Conservation (phyloP, 148 eudicot species). For the Oxyria digyna region DNA sequence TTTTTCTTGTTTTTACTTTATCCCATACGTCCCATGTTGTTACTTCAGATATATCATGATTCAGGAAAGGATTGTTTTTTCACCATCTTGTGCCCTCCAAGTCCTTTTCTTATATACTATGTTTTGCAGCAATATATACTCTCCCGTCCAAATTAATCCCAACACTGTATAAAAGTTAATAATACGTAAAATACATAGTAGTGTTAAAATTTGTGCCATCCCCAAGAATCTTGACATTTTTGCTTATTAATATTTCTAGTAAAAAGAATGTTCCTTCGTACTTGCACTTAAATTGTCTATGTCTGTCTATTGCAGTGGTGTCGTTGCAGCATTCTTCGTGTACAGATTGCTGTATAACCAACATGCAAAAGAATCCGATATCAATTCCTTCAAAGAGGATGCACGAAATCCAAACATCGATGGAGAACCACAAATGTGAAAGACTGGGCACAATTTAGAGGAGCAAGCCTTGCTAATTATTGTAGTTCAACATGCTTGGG, state of each 20-base stretch:
- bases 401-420: slow-evolving; percentile 22
- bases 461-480: not conserved
- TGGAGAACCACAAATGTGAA: slow-evolving; percentile 10
- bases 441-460: not conserved
- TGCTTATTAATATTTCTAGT: not conserved
- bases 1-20: not conserved
- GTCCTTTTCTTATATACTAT: not conserved
- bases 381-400: slow-evolving; percentile 17
- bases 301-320: slow-evolving; percentile 37
- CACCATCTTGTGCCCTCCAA: no score
- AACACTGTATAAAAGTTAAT: no score
- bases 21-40: not conserved
- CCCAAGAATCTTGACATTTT: not conserved
- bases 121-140: no score
- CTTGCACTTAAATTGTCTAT: not conserved
- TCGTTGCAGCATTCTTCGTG: slow-evolving; percentile 53
- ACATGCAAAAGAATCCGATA: not conserved
- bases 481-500: not conserved
- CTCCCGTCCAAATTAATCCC: no score
- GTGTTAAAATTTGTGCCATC: not conserved
- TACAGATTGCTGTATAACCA: slow-evolving; percentile 26
- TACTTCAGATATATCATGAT: not conserved
- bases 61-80: no score
- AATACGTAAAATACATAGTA: no score
- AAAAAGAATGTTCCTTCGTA: not conserved